Evolutionary conservation across 2,329 filamentous ascomycete genomes (phyloP).

Genomic region (Fusarium sp.): DNA sequence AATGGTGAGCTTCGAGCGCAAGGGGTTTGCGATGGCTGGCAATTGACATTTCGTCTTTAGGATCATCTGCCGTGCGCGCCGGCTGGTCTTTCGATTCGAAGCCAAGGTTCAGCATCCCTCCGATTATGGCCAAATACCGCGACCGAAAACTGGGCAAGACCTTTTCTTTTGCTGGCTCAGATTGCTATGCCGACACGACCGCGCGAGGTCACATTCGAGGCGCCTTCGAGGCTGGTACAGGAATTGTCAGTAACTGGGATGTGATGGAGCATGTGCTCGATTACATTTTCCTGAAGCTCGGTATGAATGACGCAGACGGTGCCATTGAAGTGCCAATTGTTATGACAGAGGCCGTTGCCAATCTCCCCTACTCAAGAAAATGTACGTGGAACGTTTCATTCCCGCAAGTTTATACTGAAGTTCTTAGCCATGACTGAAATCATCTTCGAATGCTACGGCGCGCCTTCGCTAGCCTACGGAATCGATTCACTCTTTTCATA

Average conservation of each 20-base stretch:
- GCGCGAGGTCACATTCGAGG: constrained; percentile 90
- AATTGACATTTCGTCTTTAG: constrained; percentile 57
- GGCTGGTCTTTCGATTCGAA: constrained; percentile 93
- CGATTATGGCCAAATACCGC: constrained; percentile 93
- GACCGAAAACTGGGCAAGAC: constrained; percentile 93
- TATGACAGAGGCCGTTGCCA: constrained; percentile 95
- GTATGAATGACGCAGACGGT: constrained; percentile 79
- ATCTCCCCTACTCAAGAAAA: constrained; percentile 86
- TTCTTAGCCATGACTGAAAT: constrained; percentile 91
- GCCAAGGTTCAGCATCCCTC: constrained; percentile 84
- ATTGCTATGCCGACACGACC: constrained; percentile 94
- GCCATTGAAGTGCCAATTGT: constrained; percentile 86
- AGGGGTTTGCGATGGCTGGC: constrained; percentile 12
- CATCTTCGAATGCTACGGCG: constrained; percentile 93
- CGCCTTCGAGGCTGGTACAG: constrained; percentile 89
- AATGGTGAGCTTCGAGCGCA: constrained; percentile 72
- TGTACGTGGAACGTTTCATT: constrained; percentile 63
- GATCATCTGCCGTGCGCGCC: constrained; percentile 87
- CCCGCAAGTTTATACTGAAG: constrained; percentile 30
- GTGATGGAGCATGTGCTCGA: constrained; percentile 95
- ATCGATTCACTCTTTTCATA: constrained; percentile 98
- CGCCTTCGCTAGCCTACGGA: constrained; percentile 89
- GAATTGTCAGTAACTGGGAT: constrained; percentile 97
- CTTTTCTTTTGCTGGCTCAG: constrained; percentile 89
- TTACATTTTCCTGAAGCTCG: constrained; percentile 93